Percentiles rank a stretch among this genome's conserved stretches.
Evolutionary conservation across 176 grass and related monocot species (phyloP).

Genomic region (Aegilops sharonensis): DNA sequence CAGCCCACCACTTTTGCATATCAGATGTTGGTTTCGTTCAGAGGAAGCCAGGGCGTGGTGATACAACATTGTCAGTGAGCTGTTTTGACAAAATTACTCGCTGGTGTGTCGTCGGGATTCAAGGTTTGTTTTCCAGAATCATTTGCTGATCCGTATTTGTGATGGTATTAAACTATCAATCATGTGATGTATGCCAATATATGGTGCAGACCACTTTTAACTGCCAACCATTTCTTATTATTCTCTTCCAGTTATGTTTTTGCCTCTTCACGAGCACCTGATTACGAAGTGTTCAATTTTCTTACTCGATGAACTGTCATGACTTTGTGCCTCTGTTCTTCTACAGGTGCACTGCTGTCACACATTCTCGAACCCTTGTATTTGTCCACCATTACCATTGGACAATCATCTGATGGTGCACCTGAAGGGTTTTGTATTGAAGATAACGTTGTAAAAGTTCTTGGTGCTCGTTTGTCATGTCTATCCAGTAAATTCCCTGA

Average conservation of each 20-base stretch:
- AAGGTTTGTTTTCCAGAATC: conserved; percentile 45
- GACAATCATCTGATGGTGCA: conserved; percentile 40
- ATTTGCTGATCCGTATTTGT: not conserved
- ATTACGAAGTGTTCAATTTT: not conserved
- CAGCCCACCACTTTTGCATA: not conserved
- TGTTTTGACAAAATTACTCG: conserved; percentile 88
- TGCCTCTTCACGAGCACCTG: not conserved
- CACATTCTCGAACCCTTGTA: conserved; percentile 85
- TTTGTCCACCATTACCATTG: conserved; percentile 67
- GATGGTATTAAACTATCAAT: too few relatives aligned
- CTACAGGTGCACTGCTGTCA: conserved; percentile 64
- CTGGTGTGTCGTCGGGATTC: conserved; percentile 75
- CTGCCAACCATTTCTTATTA: too few relatives aligned
- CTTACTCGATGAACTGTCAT: not conserved
- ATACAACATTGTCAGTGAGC: conserved; percentile 81
- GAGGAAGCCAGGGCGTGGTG: conserved; percentile 78
- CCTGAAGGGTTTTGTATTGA: conserved; percentile 38
- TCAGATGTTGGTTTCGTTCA: conserved; percentile 49
- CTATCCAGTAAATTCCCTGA: conserved; percentile 2
- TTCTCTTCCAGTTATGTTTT: not conserved
- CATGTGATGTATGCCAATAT: not conserved
- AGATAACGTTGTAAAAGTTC: conserved; percentile 41
- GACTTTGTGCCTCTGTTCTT: not conserved
- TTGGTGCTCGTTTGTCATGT: conserved; percentile 46
- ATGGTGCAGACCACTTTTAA: too few relatives aligned